Evolutionary conservation across 225 moss, liverwort and hornwort genomes (phyloP).

Genomic region (Climacium dendroides): DNA sequence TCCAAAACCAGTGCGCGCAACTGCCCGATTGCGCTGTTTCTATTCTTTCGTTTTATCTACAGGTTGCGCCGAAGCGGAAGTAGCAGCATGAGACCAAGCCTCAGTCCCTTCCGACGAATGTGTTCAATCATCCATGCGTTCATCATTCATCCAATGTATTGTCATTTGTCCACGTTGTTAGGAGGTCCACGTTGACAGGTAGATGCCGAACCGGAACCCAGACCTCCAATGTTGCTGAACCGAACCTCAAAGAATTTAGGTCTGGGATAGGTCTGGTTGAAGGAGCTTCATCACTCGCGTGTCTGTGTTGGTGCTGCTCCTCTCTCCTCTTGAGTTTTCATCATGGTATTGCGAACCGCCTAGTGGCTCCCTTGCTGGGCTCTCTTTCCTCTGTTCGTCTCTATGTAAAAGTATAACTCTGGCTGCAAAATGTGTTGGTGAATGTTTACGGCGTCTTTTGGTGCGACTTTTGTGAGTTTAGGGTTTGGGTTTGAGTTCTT

Average conservation of each 20-base stretch:
- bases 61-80: neutral
- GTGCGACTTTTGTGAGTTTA: neutral
- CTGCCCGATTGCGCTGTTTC: neutral
- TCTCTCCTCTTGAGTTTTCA: neutral
- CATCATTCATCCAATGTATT: neutral
- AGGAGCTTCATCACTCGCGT: slow-evolving; percentile 1
- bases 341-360: neutral
- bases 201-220: neutral
- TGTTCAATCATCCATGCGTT: neutral
- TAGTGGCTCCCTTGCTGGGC: neutral
- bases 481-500: neutral
- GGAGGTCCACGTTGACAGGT: no score
- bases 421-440: neutral
- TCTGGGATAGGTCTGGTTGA: neutral
- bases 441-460: neutral
- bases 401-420: neutral
- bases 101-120: neutral
- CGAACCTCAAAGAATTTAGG: neutral
- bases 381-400: neutral
- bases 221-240: neutral
- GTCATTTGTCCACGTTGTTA: neutral
- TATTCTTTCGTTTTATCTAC: neutral
- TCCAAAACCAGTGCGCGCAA: neutral
- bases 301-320: neutral
- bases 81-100: neutral